phyloP scores from a whole-genome alignment of 164 flowering plant species.

The Houttuynia cordata region DNA sequence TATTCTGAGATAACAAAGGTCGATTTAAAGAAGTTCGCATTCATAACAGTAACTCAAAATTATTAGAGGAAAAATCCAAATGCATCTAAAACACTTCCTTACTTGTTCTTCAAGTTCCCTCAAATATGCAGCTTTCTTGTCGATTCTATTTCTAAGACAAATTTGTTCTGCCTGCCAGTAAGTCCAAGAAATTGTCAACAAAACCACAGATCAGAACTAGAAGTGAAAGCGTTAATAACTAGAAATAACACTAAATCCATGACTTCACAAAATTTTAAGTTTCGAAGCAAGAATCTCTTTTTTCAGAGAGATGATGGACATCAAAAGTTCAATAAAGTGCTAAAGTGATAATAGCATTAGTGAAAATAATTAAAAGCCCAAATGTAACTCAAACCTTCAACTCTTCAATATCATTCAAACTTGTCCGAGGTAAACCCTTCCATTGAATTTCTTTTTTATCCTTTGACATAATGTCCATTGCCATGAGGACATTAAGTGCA shows the following conservation, averaged over 20 bases:
- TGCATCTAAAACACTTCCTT: slow-evolving; percentile 6
- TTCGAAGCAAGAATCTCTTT: background rate
- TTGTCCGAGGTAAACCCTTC: too few species aligned
- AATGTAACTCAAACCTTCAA: too few species aligned
- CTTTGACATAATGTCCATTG: too few species aligned
- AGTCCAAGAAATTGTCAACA: background rate
- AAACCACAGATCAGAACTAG: background rate
- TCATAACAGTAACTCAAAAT: too few species aligned
- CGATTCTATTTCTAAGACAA: slow-evolving; percentile 53
- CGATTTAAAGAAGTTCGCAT: background rate
- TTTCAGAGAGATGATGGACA: background rate
- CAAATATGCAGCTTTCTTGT: slow-evolving; percentile 86
- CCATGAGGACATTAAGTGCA: too few species aligned
- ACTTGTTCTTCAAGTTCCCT: slow-evolving; percentile 94
- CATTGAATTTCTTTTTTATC: too few species aligned
- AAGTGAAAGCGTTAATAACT: background rate
- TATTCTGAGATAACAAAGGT: too few species aligned
- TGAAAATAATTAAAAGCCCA: too few species aligned
- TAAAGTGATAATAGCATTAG: too few species aligned
- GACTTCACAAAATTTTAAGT: background rate
- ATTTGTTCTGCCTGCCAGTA: slow-evolving; percentile 54
- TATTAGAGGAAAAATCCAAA: background rate
- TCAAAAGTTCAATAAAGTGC: background rate
- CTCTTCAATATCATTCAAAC: too few species aligned
- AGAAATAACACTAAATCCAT: too few species aligned